phyloP scores from a whole-genome alignment of 306 rosid species.

The Ammopiptanthus mongolicus region DNA sequence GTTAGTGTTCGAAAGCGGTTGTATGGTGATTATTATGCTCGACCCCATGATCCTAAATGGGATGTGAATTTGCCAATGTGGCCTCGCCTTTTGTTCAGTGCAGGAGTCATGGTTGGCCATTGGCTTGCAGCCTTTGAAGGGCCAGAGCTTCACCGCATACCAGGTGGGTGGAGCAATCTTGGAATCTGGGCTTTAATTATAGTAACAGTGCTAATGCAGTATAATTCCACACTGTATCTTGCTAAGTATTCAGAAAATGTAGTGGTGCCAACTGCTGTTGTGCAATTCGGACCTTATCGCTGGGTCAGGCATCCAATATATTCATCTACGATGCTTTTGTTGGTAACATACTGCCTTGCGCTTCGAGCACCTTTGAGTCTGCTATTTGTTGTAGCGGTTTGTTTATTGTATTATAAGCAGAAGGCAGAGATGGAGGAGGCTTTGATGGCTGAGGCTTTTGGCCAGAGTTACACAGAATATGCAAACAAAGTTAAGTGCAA shows the following conservation, averaged over 20 bases:
- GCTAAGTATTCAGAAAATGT: slow-evolving; percentile 90
- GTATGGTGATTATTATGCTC: slow-evolving; percentile 72
- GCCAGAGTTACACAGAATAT: slow-evolving; percentile 64
- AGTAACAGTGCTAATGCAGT: slow-evolving; percentile 63
- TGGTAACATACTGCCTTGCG: slow-evolving; percentile 61
- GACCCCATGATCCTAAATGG: slow-evolving; percentile 88
- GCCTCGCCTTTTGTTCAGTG: slow-evolving; percentile 61
- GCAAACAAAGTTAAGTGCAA: slow-evolving; percentile 71
- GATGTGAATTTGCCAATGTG: slow-evolving; percentile 57
- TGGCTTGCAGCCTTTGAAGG: slow-evolving; percentile 98
- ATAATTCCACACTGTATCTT: slow-evolving; percentile 76
- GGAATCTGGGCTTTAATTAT: slow-evolving; percentile 65
- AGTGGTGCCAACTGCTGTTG: slow-evolving; percentile 82
- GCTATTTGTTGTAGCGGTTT: slow-evolving; percentile 56
- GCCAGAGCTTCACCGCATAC: slow-evolving; percentile 73
- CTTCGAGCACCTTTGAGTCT: slow-evolving; percentile 76
- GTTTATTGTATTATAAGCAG: slow-evolving; percentile 74
- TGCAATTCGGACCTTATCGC: slow-evolving; percentile 92
- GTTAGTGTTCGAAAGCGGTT: slow-evolving; percentile 74
- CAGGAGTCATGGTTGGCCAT: slow-evolving; percentile 66
- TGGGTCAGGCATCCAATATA: slow-evolving; percentile 93
- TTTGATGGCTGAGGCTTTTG: slow-evolving; percentile 86
- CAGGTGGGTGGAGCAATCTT: slow-evolving; percentile 69
- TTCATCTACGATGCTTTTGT: slow-evolving; percentile 70
- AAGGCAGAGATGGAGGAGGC: slow-evolving; percentile 83